Base-by-base conservation (phyloP, 2,329 filamentous ascomycete genomes). In the Hymenoscyphus scutula region DNA sequence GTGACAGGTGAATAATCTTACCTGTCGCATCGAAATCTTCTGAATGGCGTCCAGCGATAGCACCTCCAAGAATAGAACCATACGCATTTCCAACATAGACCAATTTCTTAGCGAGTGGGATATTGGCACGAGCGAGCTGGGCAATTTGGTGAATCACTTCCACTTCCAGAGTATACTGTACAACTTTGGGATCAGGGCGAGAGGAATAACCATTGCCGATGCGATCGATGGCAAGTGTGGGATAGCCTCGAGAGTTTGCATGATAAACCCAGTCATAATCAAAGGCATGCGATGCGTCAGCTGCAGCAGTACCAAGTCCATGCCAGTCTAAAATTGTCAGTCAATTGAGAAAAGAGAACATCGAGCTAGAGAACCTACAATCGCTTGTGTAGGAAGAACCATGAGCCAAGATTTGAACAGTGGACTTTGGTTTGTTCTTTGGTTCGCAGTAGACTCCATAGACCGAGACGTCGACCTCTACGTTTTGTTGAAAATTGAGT, bases 1-100 rank as follows among this genome's bases (percentile, higher is more conserved):
- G 5, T 6, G 19, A 8, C 17, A 45, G 23, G 7, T 13, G 38
- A 10, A 17, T 6, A 8, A 19, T 19, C 38, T 45, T 45, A 45
- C 38, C 38, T 19, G 19, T 45, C 19, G 38, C 38, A 7, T 45
- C 38, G 38, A 45, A 45, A 17, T 45, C 38, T 45, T 7, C 17
- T 6, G 38, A 7, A 10, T 45, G 19, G 7, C 7, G 17, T 19
- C 19, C 38, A 45, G 38, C 38, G 19, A 45, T 17, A 8, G 15
- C 38, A 7, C 17, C 17, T 45, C 38, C 38, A 19, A 45, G 17
- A 6, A 45, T 45, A 8, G 38, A 45, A 19, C 38, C 38, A 19
- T 45, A 45, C 23, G 38, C 38, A 17, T 55, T 29, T n/a, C 53
- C 96, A 68, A 89, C 85, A 23, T 80, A 53, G n/a, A 68, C 60